These are phyloP conservation scores for Fusarium sterilihyphosum DNA, from an alignment of 2,329 filamentous ascomycete genomes.

Conservation along the genomic window DNA sequence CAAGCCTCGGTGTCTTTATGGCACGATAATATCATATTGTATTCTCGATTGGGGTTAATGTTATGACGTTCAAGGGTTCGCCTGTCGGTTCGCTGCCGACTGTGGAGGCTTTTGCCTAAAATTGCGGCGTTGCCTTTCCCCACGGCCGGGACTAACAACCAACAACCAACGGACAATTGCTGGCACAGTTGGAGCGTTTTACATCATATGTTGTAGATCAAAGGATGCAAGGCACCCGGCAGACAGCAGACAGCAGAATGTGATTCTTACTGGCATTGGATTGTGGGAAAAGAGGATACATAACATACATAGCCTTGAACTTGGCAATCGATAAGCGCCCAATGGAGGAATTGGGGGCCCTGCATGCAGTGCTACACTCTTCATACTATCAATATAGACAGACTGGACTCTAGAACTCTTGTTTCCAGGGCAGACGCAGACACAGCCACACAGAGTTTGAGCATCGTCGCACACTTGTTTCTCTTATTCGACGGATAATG, in stretches of 20 bases:
- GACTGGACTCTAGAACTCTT: neutral
- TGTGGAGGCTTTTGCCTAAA: slow-evolving; percentile 43
- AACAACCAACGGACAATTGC: slow-evolving; percentile 4
- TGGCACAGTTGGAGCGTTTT: neutral
- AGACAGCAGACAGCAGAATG: neutral
- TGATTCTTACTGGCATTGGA: neutral
- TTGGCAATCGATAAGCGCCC: slow-evolving; percentile 25
- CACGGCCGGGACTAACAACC: slow-evolving; percentile 13
- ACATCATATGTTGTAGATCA: slow-evolving; percentile 20
- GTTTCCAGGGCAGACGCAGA: slow-evolving; percentile 1
- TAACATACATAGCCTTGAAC: neutral
- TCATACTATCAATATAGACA: slow-evolving; percentile 22
- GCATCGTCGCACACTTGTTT: slow-evolving; percentile 1
- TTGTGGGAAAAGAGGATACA: neutral
- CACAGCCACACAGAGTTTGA: slow-evolving; percentile 22
- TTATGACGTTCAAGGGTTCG: slow-evolving; percentile 18
- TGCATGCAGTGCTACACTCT: slow-evolving; percentile 26
- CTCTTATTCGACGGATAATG: neutral
- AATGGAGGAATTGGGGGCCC: slow-evolving; percentile 14
- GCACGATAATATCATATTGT: slow-evolving; percentile 4
- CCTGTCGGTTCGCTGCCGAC: slow-evolving; percentile 4
- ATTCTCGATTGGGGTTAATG: neutral
- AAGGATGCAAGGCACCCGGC: slow-evolving; percentile 27
- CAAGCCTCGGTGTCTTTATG: slow-evolving; percentile 3
- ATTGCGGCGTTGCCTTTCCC: slow-evolving; percentile 16